These are phyloP conservation scores for Bretziella fagacearum DNA, from an alignment of 2,329 filamentous ascomycete species.

Conservation along the genomic window DNA sequence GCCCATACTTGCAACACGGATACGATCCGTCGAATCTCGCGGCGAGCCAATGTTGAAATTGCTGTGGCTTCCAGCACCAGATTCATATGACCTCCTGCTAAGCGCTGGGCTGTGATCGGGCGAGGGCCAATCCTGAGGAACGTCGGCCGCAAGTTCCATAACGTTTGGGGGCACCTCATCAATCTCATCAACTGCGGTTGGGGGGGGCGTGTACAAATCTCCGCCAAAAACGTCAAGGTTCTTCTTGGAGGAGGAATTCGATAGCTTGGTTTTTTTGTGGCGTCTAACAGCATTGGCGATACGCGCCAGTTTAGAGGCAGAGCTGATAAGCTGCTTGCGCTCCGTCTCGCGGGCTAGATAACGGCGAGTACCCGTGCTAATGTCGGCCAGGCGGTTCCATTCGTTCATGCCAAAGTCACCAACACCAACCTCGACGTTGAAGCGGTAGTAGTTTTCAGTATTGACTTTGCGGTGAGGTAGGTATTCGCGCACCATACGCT, in stretches of 20 bases:
- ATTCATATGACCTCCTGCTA: constrained; percentile 40
- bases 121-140: constrained; percentile 25
- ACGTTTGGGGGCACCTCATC: constrained; percentile 21
- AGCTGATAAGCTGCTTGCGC: constrained; percentile 58
- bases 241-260: not conserved
- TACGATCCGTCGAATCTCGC: constrained; percentile 32
- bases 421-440: constrained; percentile 94
- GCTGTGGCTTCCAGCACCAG: constrained; percentile 31
- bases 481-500: constrained; percentile 66
- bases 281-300: constrained; percentile 53
- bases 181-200: not conserved
- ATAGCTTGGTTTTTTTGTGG: constrained; percentile 20
- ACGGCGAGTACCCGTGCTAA: constrained; percentile 76
- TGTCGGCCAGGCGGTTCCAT: constrained; percentile 85
- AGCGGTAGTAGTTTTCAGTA: constrained; percentile 77
- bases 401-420: constrained; percentile 99
- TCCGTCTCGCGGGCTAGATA: constrained; percentile 62
- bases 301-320: constrained; percentile 70
- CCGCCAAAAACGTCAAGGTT: not conserved
- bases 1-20: constrained; percentile 19
- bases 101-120: constrained; percentile 23
- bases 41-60: constrained; percentile 30
- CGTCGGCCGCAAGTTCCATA: constrained; percentile 41
- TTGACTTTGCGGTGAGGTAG: constrained; percentile 64
- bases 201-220: constrained; percentile 13